These are phyloP conservation scores for Podospora anserina DNA, from an alignment of 495 filamentous ascomycete genomes.

Conservation along the genomic window DNA sequence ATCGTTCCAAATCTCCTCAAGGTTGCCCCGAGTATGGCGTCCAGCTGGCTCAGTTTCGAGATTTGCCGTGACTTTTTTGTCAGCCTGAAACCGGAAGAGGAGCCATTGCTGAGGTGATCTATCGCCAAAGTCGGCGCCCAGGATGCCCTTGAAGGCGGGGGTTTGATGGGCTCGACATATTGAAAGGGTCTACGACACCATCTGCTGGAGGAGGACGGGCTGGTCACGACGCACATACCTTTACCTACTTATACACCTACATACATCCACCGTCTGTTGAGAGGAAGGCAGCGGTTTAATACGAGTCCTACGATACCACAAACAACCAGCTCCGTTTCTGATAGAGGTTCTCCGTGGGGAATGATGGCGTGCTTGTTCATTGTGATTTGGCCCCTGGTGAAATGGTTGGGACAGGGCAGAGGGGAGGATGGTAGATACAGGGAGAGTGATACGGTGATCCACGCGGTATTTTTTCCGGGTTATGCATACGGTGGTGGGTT, in stretches of 20 bases:
- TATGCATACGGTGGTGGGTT: not conserved
- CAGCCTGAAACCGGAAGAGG: constrained; percentile 46
- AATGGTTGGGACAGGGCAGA: not conserved
- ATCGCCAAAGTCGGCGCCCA: not conserved
- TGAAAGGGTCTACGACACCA: not conserved
- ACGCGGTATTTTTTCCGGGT: not conserved
- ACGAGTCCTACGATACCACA: constrained; percentile 2
- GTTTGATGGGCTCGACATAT: not conserved
- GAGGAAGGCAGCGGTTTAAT: not conserved
- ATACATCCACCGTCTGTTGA: not conserved
- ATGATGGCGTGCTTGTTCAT: not conserved
- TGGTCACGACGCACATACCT: not conserved
- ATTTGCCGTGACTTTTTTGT: constrained; percentile 83
- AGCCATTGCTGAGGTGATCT: constrained; percentile 28
- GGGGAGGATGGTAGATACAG: not conserved
- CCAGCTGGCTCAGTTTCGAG: constrained; percentile 96
- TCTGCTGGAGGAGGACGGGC: not conserved
- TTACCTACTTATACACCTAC: not conserved
- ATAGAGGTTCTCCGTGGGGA: not conserved
- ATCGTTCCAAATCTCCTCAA: constrained; percentile 93
- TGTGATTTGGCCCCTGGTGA: not conserved
- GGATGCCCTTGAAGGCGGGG: not conserved
- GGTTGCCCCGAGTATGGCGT: constrained; percentile 97
- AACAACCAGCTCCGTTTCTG: not conserved
- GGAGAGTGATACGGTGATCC: not conserved